Percentiles rank a stretch among this genome's conserved stretches.
Evolutionary conservation across 352 stramenopile species (phyloP).

Genomic region (Pythium brachiatum): DNA sequence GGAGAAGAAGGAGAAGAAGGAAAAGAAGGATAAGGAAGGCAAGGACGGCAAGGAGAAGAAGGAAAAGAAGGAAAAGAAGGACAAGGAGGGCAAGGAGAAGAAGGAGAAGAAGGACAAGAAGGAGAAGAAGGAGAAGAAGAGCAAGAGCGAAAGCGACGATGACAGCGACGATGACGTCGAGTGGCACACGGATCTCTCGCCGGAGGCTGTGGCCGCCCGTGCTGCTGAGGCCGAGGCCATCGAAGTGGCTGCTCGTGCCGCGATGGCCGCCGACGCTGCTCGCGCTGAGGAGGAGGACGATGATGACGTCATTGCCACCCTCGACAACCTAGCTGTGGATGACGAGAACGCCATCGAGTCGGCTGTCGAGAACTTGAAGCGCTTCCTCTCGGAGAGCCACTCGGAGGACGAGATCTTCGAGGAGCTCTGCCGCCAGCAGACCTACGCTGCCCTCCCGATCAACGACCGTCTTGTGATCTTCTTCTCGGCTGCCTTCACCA

Average conservation of each 20-base stretch:
- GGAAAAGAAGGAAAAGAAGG: constrained; percentile 47
- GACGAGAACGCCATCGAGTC: constrained; percentile 83
- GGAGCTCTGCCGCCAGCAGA: constrained; percentile 93
- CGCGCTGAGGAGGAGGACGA: constrained; percentile 27
- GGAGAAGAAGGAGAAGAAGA: constrained; percentile 82
- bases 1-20: constrained; percentile 64
- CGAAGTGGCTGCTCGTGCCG: constrained; percentile 67
- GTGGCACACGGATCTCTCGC: constrained; percentile 85
- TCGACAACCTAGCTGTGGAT: constrained; percentile 83
- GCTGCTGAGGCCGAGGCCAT: constrained; percentile 81
- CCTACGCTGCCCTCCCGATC: constrained; percentile 85
- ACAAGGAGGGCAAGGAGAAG: constrained; percentile 80
- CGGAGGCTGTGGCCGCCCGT: constrained; percentile 76
- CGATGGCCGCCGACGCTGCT: constrained; percentile 53
- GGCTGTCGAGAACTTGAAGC: constrained; percentile 61
- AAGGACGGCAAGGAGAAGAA: constrained; percentile 68
- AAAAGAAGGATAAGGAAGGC: constrained; percentile 53
- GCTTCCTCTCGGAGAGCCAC: constrained; percentile 49
- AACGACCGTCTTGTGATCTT: constrained; percentile 95
- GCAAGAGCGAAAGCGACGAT: constrained; percentile 44
- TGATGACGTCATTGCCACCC: constrained; percentile 58
- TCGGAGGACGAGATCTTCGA: constrained; percentile 77
- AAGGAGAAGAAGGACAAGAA: constrained; percentile 83
- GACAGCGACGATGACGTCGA: constrained; percentile 73
- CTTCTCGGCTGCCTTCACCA: constrained; percentile 85